Evolutionary conservation across 202 grass and related monocot species (phyloP), one percentile per base, ranked within the genome.

Genomic region (Zoysia matrella): DNA sequence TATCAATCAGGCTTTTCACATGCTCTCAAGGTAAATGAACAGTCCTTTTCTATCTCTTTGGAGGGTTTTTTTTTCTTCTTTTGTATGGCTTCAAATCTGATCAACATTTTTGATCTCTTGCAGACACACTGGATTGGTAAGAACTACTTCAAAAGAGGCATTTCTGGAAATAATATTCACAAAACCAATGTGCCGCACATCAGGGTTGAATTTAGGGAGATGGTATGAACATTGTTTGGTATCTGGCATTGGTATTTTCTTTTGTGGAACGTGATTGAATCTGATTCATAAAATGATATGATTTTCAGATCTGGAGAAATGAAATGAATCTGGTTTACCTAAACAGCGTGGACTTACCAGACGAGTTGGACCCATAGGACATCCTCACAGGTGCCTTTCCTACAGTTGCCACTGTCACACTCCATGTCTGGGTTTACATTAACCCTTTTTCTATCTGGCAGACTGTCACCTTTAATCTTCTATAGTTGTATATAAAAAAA

Each of bases 1-100:
- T 99, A 88, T 74, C 96, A 99, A 79, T 99, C 96, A 22, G 96
- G 96, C 14, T 99, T 99, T 87, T 99, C 96, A 78, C 96, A 99
- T 74, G 89, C 91, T 57, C 78, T 90, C 39, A 96, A 99, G 96
- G 96, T 92, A 58, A 72, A 65, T 11, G 55, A 18, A 73, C 41
- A 8, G 49, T 81, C 39, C 60, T 72, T 52, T 65, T 15, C 8
- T 51, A 51, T 46, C 40, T 55, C n/a, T 74, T 14, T 78, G 22
- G 22, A 22, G 66, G 16, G 7, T 61, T 44, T 11, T 65, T 64
- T 49, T 47, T 22, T 22, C 22, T 22, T 22, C 61, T 58, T 14
- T 12, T 43, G 56, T 3, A 69, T 49, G 78, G 22, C 22, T 22
- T 22, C 22, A 22, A 22, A 22, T 22, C 22, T 22, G 22, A 22